phyloP scores from a whole-genome alignment of 345 rosid species.

The Erodium maritimum region DNA sequence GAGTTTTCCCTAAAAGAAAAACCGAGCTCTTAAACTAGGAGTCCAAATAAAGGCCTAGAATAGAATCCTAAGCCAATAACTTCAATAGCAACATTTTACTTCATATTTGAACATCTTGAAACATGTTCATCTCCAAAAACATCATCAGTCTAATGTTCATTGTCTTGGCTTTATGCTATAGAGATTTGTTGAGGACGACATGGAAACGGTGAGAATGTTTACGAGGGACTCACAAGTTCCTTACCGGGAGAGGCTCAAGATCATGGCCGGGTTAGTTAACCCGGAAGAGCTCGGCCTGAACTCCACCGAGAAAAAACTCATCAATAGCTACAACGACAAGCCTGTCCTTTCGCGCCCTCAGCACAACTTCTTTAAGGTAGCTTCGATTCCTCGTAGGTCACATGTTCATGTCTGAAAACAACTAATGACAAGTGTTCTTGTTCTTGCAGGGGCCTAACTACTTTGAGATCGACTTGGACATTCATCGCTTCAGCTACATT shows the following conservation, averaged over 20 bases:
- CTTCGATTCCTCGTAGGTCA: too few relatives aligned
- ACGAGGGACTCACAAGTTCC: conserved; percentile 48
- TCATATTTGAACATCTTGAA: too few relatives aligned
- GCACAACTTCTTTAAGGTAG: conserved; percentile 59
- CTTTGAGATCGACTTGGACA: conserved; percentile 72
- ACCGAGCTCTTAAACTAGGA: too few relatives aligned
- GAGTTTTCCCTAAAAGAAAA: too few relatives aligned
- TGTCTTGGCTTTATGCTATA: conserved; percentile 15
- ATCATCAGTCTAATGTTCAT: background rate
- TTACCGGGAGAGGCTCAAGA: conserved; percentile 70
- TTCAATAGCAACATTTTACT: too few relatives aligned
- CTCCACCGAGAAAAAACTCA: conserved; percentile 61
- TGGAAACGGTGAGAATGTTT: conserved; percentile 61
- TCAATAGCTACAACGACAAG: conserved; percentile 56
- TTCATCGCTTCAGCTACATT: conserved; percentile 80
- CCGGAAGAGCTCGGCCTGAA: conserved; percentile 62
- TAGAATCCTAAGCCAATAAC: too few relatives aligned
- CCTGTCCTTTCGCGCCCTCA: conserved; percentile 88
- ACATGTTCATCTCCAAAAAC: too few relatives aligned
- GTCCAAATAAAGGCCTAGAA: too few relatives aligned
- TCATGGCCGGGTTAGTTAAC: conserved; percentile 57
- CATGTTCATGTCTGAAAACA: too few relatives aligned
- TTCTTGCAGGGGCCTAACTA: conserved; percentile 57
- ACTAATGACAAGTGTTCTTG: too few relatives aligned
- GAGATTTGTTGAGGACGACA: conserved; percentile 59